phyloP scores from a whole-genome alignment of 2,329 filamentous ascomycete genomes.

The Aureobasidium vineae region DNA sequence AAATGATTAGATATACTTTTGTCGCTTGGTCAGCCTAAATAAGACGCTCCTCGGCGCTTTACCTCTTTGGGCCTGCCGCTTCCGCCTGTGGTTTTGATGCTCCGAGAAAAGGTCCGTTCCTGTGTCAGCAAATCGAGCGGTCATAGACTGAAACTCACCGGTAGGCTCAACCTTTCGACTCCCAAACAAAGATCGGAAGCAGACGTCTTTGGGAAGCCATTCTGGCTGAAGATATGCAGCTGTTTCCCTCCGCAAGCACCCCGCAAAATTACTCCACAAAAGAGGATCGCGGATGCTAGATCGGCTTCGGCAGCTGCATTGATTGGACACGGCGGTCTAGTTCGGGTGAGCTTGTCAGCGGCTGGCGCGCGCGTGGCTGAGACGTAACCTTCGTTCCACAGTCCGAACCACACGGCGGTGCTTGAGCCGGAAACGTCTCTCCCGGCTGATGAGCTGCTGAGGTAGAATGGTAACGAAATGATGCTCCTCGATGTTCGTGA shows the following conservation, averaged over 20 bases:
- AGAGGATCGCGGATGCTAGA: neutral
- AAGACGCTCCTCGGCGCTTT: neutral
- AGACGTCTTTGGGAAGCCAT: neutral
- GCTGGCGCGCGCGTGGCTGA: conserved; percentile 2
- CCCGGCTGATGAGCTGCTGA: neutral
- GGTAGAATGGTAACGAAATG: neutral
- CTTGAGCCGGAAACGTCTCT: too few species aligned
- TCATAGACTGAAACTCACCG: neutral
- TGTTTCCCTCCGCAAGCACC: neutral
- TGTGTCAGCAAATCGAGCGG: neutral
- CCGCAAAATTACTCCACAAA: neutral
- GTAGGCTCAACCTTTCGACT: neutral
- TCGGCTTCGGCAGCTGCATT: neutral
- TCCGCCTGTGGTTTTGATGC: neutral
- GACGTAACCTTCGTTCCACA: neutral
- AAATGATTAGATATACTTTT: conserved; percentile 8
- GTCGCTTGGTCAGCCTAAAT: neutral
- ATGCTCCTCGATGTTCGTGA: neutral
- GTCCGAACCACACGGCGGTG: neutral
- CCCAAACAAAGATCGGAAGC: neutral
- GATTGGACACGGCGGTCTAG: neutral
- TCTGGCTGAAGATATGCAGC: neutral
- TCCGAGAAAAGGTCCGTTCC: neutral
- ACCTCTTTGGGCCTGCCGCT: conserved; percentile 4
- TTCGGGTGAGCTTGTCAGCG: conserved; percentile 5